These are phyloP conservation scores for Solanum peruvianum DNA, from an alignment of 257 asterid genomes.

Conservation along the genomic window DNA sequence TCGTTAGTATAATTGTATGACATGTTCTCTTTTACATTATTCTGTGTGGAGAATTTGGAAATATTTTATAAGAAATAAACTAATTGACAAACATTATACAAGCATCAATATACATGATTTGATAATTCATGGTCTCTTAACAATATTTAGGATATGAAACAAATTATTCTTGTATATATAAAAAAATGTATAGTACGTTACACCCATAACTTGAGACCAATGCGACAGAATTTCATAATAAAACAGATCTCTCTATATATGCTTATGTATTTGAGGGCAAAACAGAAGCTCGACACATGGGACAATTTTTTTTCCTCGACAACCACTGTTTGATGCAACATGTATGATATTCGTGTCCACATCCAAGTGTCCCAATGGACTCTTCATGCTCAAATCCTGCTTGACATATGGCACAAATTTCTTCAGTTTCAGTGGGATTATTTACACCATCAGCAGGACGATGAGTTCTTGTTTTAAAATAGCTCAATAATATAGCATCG, in stretches of 20 bases:
- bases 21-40: too few relatives aligned
- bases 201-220: background rate
- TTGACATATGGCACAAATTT: constrained; percentile 6
- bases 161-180: background rate
- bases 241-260: background rate
- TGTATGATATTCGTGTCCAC: background rate
- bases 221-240: background rate
- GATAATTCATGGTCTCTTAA: background rate
- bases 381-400: background rate
- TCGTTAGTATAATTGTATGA: background rate
- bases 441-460: background rate
- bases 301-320: background rate
- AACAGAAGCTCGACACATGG: background rate
- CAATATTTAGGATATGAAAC: background rate
- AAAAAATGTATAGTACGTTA: background rate
- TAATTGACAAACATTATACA: too few relatives aligned
- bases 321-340: constrained; percentile 5
- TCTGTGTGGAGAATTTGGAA: too few relatives aligned
- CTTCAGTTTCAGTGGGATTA: background rate
- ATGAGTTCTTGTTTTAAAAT: background rate
- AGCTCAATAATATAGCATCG: background rate
- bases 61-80: too few relatives aligned
- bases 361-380: background rate
- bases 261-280: background rate
- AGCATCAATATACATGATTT: too few relatives aligned